A percentile compares a stretch with the other conserved stretches of the same genome.
phyloP scores from a whole-genome alignment of 768 basidiomycete species.

The Lentinula guzmanii region DNA sequence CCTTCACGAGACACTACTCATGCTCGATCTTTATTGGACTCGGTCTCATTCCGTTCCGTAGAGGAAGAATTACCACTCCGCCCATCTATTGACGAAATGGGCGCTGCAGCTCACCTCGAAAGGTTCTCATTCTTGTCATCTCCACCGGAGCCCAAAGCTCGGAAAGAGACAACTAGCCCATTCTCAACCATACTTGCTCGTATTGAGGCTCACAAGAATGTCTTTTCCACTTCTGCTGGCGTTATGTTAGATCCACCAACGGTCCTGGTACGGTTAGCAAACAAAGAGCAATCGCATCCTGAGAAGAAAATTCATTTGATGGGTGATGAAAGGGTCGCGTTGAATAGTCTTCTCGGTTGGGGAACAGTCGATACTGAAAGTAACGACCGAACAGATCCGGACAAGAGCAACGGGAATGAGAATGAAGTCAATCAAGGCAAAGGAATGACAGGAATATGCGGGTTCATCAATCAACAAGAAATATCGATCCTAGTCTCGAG shows the following conservation, averaged over 20 bases:
- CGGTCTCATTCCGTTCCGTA: background rate
- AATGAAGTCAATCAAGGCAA: conserved; percentile 16
- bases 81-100: background rate
- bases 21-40: background rate
- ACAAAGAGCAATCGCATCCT: conserved; percentile 29
- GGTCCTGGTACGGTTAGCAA: conserved; percentile 43
- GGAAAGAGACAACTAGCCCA: conserved; percentile 13
- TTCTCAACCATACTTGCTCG: conserved; percentile 34
- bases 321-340: conserved; percentile 52
- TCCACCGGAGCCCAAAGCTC: background rate
- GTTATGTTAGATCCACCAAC: conserved; percentile 41
- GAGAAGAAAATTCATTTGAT: conserved; percentile 21
- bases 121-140: background rate
- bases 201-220: conserved; percentile 29
- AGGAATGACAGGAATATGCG: conserved; percentile 42
- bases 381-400: conserved; percentile 19
- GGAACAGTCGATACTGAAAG: background rate
- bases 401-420: background rate
- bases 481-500: conserved; percentile 45
- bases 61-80: background rate
- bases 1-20: background rate
- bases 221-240: conserved; percentile 36
- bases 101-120: background rate
- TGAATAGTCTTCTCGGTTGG: conserved; percentile 58
- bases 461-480: conserved; percentile 55